Conservation (phyloP, 2,329 filamentous ascomycete genomes). For the Plenodomus tracheiphilus region DNA sequence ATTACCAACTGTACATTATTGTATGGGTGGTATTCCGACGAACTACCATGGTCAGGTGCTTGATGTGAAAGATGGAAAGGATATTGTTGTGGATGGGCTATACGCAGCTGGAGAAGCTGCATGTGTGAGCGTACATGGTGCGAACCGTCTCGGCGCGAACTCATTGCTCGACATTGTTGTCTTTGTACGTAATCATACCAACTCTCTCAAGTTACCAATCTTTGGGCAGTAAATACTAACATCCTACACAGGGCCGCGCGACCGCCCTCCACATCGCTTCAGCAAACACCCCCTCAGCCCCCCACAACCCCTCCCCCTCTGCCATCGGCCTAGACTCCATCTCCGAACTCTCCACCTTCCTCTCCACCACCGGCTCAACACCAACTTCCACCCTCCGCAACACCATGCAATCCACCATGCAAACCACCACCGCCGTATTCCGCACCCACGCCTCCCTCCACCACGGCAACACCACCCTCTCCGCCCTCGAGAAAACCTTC, state of each 20-base stretch:
- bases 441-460: constrained; percentile 46
- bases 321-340: constrained; percentile 44
- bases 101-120: constrained; percentile 55
- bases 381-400: constrained; percentile 45
- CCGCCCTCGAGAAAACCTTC: constrained; percentile 44
- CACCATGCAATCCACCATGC: constrained; percentile 54
- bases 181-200: constrained; percentile 38
- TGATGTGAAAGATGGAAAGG: constrained; percentile 42
- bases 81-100: constrained; percentile 50
- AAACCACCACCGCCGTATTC: constrained; percentile 52
- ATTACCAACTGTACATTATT: constrained; percentile 56
- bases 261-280: constrained; percentile 48
- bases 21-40: constrained; percentile 56
- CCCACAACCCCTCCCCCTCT: constrained; percentile 39
- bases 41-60: constrained; percentile 55
- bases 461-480: constrained; percentile 38
- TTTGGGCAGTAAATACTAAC: neutral
- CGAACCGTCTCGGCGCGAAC: constrained; percentile 54
- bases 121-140: constrained; percentile 55
- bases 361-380: constrained; percentile 43
- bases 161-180: constrained; percentile 56
- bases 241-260: constrained; percentile 45
- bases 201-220: neutral
- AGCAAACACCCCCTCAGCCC: constrained; percentile 43
- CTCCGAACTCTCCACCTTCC: constrained; percentile 41